A percentile compares a stretch with the other conserved stretches of the same genome.
These are phyloP conservation scores for Gamsiella multidivaricata DNA, from an alignment of 192 early-diverging fungal species.

Conservation along the genomic window DNA sequence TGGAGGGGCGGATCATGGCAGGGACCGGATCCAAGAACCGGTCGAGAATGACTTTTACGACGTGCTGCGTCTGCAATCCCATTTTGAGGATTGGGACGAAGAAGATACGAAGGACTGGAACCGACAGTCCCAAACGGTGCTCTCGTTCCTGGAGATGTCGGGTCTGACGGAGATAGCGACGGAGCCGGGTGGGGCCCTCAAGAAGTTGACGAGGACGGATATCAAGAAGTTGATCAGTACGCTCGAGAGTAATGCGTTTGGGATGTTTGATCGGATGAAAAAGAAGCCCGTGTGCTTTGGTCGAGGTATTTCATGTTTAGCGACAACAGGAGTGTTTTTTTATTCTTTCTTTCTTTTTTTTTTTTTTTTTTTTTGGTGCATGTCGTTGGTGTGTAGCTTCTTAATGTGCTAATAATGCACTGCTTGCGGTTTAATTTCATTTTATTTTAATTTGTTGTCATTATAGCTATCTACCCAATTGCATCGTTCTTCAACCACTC, in stretches of 20 bases:
- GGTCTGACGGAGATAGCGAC: constrained; percentile 49
- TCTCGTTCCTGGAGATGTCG: constrained; percentile 55
- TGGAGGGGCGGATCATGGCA: not conserved
- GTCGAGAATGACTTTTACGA: constrained; percentile 56
- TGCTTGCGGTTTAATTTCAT: not conserved
- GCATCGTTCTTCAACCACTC: constrained; percentile 78
- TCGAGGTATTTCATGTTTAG: constrained; percentile 61
- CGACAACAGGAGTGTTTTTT: no score
- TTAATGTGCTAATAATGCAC: not conserved
- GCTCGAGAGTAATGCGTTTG: constrained; percentile 79
- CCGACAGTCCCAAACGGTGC: constrained; percentile 59
- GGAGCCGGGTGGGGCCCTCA: constrained; percentile 12
- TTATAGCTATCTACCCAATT: constrained; percentile 70
- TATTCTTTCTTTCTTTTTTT: not conserved
- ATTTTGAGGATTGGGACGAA: constrained; percentile 68
- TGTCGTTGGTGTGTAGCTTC: no score
- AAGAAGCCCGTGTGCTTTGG: constrained; percentile 55
- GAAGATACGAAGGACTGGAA: constrained; percentile 70
- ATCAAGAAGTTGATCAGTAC: constrained; percentile 67
- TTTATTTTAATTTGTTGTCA: constrained; percentile 41
- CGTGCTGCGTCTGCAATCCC: constrained; percentile 63
- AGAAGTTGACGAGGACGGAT: constrained; percentile 26
- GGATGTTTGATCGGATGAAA: constrained; percentile 63
- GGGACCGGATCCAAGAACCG: constrained; percentile 24
- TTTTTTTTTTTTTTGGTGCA: not conserved